Percentiles rank a stretch among this genome's conserved stretches.
These are phyloP conservation scores for Bremia lactucae DNA, from an alignment of 352 stramenopile species.

Conservation along the genomic window DNA sequence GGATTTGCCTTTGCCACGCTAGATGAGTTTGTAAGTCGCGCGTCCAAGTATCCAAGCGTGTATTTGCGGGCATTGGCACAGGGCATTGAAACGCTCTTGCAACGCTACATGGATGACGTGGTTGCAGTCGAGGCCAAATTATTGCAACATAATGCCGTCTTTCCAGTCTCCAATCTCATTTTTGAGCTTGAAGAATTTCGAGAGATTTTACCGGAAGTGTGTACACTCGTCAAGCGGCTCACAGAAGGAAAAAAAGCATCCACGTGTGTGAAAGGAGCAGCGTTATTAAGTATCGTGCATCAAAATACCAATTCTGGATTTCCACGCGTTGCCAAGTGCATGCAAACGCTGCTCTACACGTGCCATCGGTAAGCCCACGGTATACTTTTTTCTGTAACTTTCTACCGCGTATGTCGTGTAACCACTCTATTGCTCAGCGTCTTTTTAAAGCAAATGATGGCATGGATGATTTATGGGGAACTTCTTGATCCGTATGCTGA, in stretches of 20 bases:
- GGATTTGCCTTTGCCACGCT: slow-evolving; percentile 40
- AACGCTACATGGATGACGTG: slow-evolving; percentile 42
- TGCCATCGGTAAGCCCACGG: slow-evolving; percentile 37
- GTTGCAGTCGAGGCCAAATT: slow-evolving; percentile 47
- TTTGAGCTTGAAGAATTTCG: slow-evolving; percentile 54
- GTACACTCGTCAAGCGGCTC: slow-evolving; percentile 34
- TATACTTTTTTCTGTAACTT: neutral
- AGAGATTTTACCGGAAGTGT: slow-evolving; percentile 54
- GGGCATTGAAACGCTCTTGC: slow-evolving; percentile 34
- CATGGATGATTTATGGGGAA: slow-evolving; percentile 68
- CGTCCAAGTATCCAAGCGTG: slow-evolving; percentile 24
- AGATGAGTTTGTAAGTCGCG: slow-evolving; percentile 31
- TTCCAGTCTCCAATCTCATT: slow-evolving; percentile 53
- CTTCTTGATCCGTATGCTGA: slow-evolving; percentile 58
- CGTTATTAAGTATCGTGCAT: slow-evolving; percentile 36
- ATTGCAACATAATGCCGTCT: slow-evolving; percentile 28
- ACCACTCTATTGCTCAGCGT: slow-evolving; percentile 22
- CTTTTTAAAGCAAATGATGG: slow-evolving; percentile 71
- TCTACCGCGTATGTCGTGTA: no score
- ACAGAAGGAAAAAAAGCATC: slow-evolving; percentile 1
- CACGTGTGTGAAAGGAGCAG: slow-evolving; percentile 22
- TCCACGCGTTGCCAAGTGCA: slow-evolving; percentile 37
- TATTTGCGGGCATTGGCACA: slow-evolving; percentile 54
- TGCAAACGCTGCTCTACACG: slow-evolving; percentile 39
- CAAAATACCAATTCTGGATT: slow-evolving; percentile 39